Conservation (phyloP, 2,329 filamentous ascomycete genomes). For the Monilinia fructigena region DNA sequence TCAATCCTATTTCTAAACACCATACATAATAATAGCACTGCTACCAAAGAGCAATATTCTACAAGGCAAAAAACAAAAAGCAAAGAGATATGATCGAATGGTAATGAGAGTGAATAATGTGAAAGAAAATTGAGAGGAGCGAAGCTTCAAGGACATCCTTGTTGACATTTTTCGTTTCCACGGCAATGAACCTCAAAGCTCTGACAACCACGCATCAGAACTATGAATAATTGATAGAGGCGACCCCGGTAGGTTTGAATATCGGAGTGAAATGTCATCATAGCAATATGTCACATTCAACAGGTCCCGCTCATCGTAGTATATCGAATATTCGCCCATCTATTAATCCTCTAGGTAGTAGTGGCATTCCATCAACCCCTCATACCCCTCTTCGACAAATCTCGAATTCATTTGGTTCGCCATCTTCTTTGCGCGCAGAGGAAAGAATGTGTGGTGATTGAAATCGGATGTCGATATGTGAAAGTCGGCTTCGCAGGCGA, state of each 20-base stretch:
- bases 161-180: slow-evolving; percentile 14
- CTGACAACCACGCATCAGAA: not conserved
- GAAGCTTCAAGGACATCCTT: slow-evolving; percentile 7
- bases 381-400: slow-evolving; percentile 58
- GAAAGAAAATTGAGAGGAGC: not conserved
- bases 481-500: slow-evolving; percentile 87
- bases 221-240: slow-evolving; percentile 18
- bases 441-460: slow-evolving; percentile 86
- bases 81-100: not conserved
- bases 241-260: slow-evolving; percentile 13
- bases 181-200: slow-evolving; percentile 8
- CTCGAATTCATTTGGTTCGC: slow-evolving; percentile 56
- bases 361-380: slow-evolving; percentile 48
- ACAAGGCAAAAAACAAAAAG: not conserved
- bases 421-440: slow-evolving; percentile 65
- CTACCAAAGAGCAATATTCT: slow-evolving; percentile 5
- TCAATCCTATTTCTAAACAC: slow-evolving; percentile 5
- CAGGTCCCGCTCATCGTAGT: slow-evolving; percentile 54
- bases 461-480: slow-evolving; percentile 76
- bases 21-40: slow-evolving; percentile 22
- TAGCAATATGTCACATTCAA: slow-evolving; percentile 36
- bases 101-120: slow-evolving; percentile 1
- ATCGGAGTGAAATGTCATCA: slow-evolving; percentile 20
- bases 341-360: slow-evolving; percentile 20
- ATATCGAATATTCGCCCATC: slow-evolving; percentile 55